These are phyloP conservation scores for Fusarium aywerte DNA, from an alignment of 2,329 filamentous ascomycete species.

Conservation along the genomic window DNA sequence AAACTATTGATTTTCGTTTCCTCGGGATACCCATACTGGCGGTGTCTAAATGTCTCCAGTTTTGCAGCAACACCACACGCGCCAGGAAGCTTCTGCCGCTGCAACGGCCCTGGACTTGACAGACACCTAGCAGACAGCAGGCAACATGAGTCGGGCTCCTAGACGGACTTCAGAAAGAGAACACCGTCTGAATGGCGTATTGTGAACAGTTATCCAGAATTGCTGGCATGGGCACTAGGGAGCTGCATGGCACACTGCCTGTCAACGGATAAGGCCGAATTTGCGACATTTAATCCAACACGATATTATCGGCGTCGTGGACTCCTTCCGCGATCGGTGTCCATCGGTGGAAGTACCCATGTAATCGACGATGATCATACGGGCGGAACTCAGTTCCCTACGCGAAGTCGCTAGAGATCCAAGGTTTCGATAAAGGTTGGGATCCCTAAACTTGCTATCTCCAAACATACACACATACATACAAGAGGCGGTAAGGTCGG, in stretches of 20 bases:
- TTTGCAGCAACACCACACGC: constrained; percentile 23
- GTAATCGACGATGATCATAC: constrained; percentile 19
- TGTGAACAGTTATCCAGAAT: constrained; percentile 2
- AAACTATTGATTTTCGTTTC: constrained; percentile 29
- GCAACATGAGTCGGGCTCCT: constrained; percentile 16
- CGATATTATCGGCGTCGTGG: not conserved
- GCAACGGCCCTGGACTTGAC: constrained; percentile 30
- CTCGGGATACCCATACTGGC: constrained; percentile 18
- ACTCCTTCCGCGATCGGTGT: constrained; percentile 18
- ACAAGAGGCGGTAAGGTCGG: constrained; percentile 20
- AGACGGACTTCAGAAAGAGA: constrained; percentile 24
- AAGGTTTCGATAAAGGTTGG: not conserved
- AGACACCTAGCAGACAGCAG: constrained; percentile 11
- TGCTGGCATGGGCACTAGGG: constrained; percentile 10
- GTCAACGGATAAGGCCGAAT: constrained; percentile 23
- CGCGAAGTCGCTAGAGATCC: not conserved
- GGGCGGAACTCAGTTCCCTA: constrained; percentile 1
- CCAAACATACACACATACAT: not conserved
- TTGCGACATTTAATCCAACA: constrained; percentile 20
- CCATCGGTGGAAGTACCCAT: constrained; percentile 18
- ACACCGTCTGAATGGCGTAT: not conserved
- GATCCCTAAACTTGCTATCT: not conserved
- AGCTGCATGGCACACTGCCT: constrained; percentile 14
- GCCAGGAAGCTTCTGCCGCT: constrained; percentile 21
- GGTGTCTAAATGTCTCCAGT: constrained; percentile 15